Base-by-base conservation (phyloP, 1,139 yeast species). In the Magnusiomyces ingens region DNA sequence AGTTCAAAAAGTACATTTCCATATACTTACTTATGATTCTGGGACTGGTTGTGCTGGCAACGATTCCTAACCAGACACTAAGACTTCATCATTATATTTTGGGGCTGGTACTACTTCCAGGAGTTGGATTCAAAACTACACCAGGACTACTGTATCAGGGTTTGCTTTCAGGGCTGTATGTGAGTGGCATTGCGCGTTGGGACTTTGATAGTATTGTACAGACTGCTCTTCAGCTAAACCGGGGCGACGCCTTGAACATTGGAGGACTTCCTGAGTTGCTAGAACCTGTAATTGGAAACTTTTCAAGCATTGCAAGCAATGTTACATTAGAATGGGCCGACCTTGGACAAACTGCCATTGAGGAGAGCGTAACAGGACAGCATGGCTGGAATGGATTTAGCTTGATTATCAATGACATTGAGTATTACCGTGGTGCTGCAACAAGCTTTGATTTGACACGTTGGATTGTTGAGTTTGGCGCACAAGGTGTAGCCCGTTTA, bases 141-240 rank as follows among this genome's bases (percentile, higher is more conserved):
- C 75, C 84, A 57, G 90, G 95, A 0, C 64, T 79, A 47, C 73
- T 85, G 52, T 85, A 89, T 64, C 96, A 90, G 66, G 98, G 98
- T 1, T 77, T 93, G 1, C 71, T 93, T 26, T 67, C 88, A 1
- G 99, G 98, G 0, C 72, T 91, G 41, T 78, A 86, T 54, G 75
- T 90, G 8, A 85, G 93, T 21, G 99, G 99, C 0, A 81, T 89
- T 1, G 82, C 95, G 0, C 75, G 95, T 56, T 91, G 99, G 99
- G 97, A 94, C 52, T 82, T 85, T 63, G 98, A 95, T 2, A 83
- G 96, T 21, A 82, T 91, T 55, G 81, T 86, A 1, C 96, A 91
- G 64, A 89, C 97, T 0, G 78, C 78, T 48, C 71, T 76, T 12
- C 78, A 89, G 13, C 69, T 90, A 49, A 70, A 81, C 57, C 72